phyloP scores from a whole-genome alignment of 2,329 filamentous ascomycete genomes.

The Fusarium pseudoanthophilum region DNA sequence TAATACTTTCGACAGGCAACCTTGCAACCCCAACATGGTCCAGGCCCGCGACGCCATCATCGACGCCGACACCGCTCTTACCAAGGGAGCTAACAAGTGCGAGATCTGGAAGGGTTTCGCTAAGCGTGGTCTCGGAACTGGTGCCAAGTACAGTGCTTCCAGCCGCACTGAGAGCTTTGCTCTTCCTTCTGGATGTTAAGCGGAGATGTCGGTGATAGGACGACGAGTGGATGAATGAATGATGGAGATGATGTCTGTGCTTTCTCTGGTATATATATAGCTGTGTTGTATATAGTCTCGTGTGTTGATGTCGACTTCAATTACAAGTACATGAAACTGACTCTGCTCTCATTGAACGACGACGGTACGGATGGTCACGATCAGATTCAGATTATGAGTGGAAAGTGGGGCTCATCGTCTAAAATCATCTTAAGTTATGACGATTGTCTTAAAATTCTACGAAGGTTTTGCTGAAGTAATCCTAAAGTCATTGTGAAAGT shows the following conservation, averaged over 20 bases:
- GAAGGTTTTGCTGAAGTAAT: neutral
- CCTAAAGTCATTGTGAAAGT: neutral
- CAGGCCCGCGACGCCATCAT: constrained; percentile 65
- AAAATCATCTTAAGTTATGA: rapidly evolving
- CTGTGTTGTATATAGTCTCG: constrained; percentile 1
- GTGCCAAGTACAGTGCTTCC: constrained; percentile 47
- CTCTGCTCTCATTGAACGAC: neutral
- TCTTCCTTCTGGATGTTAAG: constrained; percentile 42
- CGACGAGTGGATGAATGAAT: neutral
- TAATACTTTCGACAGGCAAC: constrained; percentile 51
- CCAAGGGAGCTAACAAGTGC: constrained; percentile 61
- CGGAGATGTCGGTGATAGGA: neutral
- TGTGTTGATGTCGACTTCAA: neutral
- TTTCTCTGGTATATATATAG: neutral
- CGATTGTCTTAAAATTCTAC: rapidly evolving
- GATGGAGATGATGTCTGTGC: neutral
- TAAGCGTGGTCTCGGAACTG: constrained; percentile 63
- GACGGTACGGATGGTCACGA: neutral
- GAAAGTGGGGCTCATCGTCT: neutral
- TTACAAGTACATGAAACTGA: neutral
- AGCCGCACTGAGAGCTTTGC: constrained; percentile 48
- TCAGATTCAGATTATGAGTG: neutral
- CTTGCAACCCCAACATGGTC: constrained; percentile 65
- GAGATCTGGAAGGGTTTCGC: constrained; percentile 66
- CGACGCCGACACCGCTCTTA: constrained; percentile 64